phyloP scores from a whole-genome alignment of 2,329 filamentous ascomycete species.

The Xylaria sp. region DNA sequence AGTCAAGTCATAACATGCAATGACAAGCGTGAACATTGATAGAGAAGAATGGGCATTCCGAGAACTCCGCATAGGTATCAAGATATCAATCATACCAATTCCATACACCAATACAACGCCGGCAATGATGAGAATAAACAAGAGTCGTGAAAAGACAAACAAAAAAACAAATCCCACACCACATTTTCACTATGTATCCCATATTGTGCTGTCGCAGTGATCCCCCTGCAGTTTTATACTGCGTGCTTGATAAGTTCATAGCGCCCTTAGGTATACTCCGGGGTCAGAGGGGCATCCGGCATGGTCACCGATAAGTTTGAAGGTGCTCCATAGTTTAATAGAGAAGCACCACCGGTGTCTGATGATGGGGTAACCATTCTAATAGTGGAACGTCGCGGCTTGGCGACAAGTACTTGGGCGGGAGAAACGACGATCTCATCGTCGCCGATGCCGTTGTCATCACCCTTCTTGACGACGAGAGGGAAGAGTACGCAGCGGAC shows the following conservation, averaged over 20 bases:
- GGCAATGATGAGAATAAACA: constrained; percentile 3
- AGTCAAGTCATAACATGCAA: constrained; percentile 13
- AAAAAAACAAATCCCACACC: not conserved
- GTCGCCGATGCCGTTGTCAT: constrained; percentile 84
- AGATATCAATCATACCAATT: constrained; percentile 25
- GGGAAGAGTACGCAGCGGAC: constrained; percentile 96
- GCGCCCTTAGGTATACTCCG: constrained; percentile 20
- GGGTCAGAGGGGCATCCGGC: constrained; percentile 27
- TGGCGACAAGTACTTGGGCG: constrained; percentile 86
- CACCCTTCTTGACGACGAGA: constrained; percentile 92
- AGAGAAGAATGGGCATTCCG: not conserved
- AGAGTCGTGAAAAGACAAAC: too few species aligned
- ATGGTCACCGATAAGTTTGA: constrained; percentile 28
- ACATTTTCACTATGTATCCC: not conserved
- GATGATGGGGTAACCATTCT: constrained; percentile 55
- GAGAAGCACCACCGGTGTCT: constrained; percentile 55
- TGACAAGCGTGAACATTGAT: not conserved
- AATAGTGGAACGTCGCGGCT: constrained; percentile 46
- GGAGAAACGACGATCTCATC: constrained; percentile 96
- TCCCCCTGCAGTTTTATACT: not conserved
- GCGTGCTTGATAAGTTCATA: not conserved
- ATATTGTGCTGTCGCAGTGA: not conserved
- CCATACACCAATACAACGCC: constrained; percentile 10
- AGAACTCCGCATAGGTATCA: constrained; percentile 31
- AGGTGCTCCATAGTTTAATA: constrained; percentile 35